These are phyloP conservation scores for Exophiala sideris DNA, from an alignment of 2,329 filamentous ascomycete genomes.

Conservation along the genomic window DNA sequence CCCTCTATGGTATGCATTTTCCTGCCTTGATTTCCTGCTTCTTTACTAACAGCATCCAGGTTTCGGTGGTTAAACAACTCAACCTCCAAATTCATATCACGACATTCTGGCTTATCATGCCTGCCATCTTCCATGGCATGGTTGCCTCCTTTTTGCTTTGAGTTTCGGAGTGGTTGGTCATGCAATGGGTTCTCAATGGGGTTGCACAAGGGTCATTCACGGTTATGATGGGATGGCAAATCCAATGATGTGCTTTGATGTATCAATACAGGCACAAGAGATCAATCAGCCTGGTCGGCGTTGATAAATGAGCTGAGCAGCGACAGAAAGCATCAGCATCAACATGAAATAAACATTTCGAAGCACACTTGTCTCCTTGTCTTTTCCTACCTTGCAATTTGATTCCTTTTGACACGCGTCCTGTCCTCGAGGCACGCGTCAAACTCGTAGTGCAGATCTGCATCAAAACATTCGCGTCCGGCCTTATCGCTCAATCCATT, in stretches of 20 bases:
- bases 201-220: constrained; percentile 19
- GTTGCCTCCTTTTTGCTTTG: constrained; percentile 21
- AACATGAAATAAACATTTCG: constrained; percentile 22
- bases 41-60: constrained; percentile 8
- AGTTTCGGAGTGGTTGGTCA: constrained; percentile 26
- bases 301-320: constrained; percentile 21
- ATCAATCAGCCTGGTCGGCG: constrained; percentile 23
- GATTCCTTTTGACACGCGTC: no score
- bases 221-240: constrained; percentile 28
- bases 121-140: constrained; percentile 16
- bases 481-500: no score
- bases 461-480: no score
- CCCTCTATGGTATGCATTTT: constrained; percentile 67
- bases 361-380: constrained; percentile 6
- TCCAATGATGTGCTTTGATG: constrained; percentile 23
- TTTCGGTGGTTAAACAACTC: constrained; percentile 67
- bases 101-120: constrained; percentile 15
- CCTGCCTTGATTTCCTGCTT: not conserved
- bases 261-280: constrained; percentile 25
- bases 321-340: constrained; percentile 19
- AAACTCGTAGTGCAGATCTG: no score
- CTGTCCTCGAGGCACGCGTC: no score
- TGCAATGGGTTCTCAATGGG: constrained; percentile 26
- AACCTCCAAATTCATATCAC: constrained; percentile 10
- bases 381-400: not conserved